phyloP scores from a whole-genome alignment of 352 stramenopile genomes.

The Phytophthora citricola region DNA sequence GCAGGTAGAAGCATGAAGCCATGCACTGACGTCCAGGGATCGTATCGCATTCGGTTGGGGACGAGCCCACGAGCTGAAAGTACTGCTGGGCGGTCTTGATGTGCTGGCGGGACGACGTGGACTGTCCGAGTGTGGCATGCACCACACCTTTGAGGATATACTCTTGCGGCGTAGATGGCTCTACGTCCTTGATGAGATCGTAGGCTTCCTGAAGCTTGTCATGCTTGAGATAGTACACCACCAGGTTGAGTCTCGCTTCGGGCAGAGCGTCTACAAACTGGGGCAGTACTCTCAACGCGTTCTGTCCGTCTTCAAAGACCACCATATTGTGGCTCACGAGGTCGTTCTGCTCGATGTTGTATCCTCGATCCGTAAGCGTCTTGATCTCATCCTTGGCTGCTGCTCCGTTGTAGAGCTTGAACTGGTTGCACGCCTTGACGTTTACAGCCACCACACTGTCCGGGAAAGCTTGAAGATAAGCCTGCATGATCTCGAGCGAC shows the following conservation, averaged over 20 bases:
- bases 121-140: slow-evolving; percentile 91
- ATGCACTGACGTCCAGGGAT: slow-evolving; percentile 97
- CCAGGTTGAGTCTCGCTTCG: slow-evolving; percentile 96
- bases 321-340: slow-evolving; percentile 97
- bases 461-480: slow-evolving; percentile 93
- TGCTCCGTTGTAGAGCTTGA: slow-evolving; percentile 97
- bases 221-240: slow-evolving; percentile 94
- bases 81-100: slow-evolving; percentile 95
- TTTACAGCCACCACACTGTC: slow-evolving; percentile 95
- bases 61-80: slow-evolving; percentile 94
- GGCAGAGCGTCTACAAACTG: slow-evolving; percentile 93
- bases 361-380: slow-evolving; percentile 89
- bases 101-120: slow-evolving; percentile 89
- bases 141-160: slow-evolving; percentile 94
- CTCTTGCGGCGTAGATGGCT: slow-evolving; percentile 93
- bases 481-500: slow-evolving; percentile 96
- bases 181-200: slow-evolving; percentile 95
- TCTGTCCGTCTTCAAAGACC: slow-evolving; percentile 95
- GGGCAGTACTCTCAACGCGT: slow-evolving; percentile 93
- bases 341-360: slow-evolving; percentile 92
- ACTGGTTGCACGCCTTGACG: slow-evolving; percentile 98
- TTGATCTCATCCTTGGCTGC: slow-evolving; percentile 96
- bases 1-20: slow-evolving; percentile 97
- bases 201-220: slow-evolving; percentile 94
- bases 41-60: slow-evolving; percentile 95